phyloP scores from a whole-genome alignment of 192 early-diverging fungal genomes.

The Spizellomyces sp. region DNA sequence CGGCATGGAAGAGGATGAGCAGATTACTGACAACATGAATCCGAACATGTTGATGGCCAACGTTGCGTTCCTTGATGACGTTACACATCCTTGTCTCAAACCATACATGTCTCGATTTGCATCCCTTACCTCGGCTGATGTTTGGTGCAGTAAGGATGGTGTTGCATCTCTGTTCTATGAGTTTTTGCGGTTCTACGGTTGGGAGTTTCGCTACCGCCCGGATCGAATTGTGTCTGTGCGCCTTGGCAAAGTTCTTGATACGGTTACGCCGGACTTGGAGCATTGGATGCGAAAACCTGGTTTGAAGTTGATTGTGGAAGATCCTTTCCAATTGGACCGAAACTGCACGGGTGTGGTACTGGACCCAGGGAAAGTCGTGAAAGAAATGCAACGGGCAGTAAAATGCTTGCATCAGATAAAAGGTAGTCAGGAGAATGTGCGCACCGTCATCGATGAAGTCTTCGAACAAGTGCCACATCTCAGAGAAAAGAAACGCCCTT shows the following conservation, averaged over 20 bases:
- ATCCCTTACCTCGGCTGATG: background rate
- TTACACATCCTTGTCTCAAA: conserved; percentile 4
- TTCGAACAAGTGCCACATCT: no score
- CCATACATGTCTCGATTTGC: background rate
- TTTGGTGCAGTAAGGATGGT: conserved; percentile 9
- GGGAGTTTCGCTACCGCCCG: conserved; percentile 25
- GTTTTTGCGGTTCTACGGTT: conserved; percentile 44
- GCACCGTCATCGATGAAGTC: no score
- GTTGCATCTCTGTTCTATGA: conserved; percentile 38
- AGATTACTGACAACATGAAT: no score
- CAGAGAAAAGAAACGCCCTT: no score
- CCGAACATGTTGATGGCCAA: conserved; percentile 26
- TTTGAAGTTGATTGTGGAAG: conserved; percentile 43
- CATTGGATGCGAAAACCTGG: conserved; percentile 11
- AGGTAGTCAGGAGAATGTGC: no score
- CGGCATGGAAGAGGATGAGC: background rate
- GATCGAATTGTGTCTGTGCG: conserved; percentile 40
- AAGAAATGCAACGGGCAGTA: conserved; percentile 40
- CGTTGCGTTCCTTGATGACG: conserved; percentile 29
- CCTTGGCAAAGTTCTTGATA: conserved; percentile 25
- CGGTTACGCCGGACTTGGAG: background rate
- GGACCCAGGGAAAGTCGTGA: conserved; percentile 22
- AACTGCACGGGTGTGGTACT: conserved; percentile 42
- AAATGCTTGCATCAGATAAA: background rate
- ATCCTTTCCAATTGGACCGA: conserved; percentile 48